Conservation (phyloP, 2,329 filamentous ascomycete species). For the Leptodontidium sp. region DNA sequence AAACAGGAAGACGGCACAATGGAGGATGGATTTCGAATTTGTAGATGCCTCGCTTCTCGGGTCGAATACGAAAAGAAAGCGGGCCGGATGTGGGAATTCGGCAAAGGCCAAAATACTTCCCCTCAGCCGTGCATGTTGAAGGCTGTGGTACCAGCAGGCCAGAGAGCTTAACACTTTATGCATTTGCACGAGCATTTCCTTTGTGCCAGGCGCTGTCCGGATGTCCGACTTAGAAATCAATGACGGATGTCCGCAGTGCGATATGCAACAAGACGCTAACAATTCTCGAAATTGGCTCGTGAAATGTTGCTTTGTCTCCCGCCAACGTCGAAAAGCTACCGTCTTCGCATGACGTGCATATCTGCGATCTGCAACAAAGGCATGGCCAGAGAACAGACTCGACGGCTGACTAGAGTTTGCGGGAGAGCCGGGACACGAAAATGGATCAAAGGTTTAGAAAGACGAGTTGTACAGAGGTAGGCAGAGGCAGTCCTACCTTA, state of each 20-base stretch:
- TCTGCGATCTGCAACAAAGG: slow-evolving; percentile 14
- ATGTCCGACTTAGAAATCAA: neutral
- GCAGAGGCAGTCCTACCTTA: no score
- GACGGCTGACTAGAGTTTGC: neutral
- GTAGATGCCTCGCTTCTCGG: no score
- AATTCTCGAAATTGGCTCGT: neutral
- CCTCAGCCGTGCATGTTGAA: neutral
- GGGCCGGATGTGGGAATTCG: no score
- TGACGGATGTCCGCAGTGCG: neutral
- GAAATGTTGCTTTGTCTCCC: neutral
- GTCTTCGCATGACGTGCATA: slow-evolving; percentile 15
- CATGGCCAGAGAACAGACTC: slow-evolving; percentile 4
- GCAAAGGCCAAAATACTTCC: neutral
- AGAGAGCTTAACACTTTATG: neutral
- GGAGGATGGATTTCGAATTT: no score
- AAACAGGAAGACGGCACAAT: no score
- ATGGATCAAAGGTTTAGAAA: neutral
- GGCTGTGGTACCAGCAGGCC: neutral
- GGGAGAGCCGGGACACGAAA: neutral
- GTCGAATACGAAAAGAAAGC: no score
- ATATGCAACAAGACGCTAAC: neutral
- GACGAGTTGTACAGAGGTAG: neutral
- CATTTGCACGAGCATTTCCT: slow-evolving; percentile 9
- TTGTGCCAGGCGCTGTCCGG: neutral
- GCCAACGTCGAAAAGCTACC: neutral